A percentile compares a stretch with the other conserved stretches of the same genome.
phyloP scores from a whole-genome alignment of 768 basidiomycete species.

The Tubosaeta sp. region DNA sequence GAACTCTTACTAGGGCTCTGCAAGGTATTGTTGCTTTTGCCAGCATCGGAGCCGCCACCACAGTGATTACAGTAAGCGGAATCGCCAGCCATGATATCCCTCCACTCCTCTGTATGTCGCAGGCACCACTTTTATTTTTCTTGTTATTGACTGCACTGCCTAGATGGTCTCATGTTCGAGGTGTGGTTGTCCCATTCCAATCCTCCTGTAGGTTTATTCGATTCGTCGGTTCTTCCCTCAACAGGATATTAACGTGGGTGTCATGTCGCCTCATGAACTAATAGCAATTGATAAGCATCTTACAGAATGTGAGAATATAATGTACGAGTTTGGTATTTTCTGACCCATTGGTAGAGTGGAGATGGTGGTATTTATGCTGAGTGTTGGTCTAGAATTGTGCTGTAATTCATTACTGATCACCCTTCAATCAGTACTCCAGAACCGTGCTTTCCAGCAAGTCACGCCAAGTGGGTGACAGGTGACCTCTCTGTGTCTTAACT shows the following conservation, averaged over 20 bases:
- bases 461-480: slow-evolving; percentile 40
- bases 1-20: slow-evolving; percentile 2
- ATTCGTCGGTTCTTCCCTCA: not conserved
- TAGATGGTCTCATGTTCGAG: slow-evolving; percentile 61
- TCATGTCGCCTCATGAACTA: not conserved
- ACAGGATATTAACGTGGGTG: slow-evolving; percentile 60
- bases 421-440: slow-evolving; percentile 49
- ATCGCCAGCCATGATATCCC: slow-evolving; percentile 51
- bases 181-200: slow-evolving; percentile 24
- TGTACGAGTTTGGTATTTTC: slow-evolving; percentile 2
- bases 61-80: slow-evolving; percentile 40
- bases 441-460: slow-evolving; percentile 67
- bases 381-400: slow-evolving; percentile 30
- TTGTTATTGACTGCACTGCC: not conserved
- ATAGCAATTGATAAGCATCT: not conserved
- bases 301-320: slow-evolving; percentile 39
- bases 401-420: not conserved
- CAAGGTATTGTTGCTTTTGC: slow-evolving; percentile 1
- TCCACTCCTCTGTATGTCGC: slow-evolving; percentile 46
- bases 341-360: slow-evolving; percentile 46
- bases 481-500: not conserved
- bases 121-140: not conserved
- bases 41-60: not conserved
- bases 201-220: not conserved
- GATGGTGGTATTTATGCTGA: slow-evolving; percentile 70